Evolutionary conservation across 305 asterid genomes (phyloP), one percentile per base, ranked within the genome.

Genomic region (Coffea humblotiana): DNA sequence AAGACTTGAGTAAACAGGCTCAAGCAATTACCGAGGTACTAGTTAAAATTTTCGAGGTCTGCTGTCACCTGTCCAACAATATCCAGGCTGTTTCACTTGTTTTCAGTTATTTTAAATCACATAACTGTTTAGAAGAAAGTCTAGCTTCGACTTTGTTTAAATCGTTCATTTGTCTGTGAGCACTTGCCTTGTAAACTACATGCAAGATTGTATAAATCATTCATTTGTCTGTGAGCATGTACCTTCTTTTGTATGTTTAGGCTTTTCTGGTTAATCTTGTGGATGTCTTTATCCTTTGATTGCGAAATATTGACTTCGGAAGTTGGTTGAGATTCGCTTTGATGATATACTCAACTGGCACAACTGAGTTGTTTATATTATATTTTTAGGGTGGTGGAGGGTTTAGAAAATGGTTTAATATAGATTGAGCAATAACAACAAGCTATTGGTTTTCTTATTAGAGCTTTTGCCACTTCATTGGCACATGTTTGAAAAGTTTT

Each of bases 21-120:
- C 98, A 94, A 83, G 81, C 88, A 91, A 88, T 94, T 77, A 81
- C 87, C 0, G 97, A 96, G 97, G 99, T 96, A 87, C 70, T 76
- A 74, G 23, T 25, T 58, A 67, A 47, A n/a, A 73, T 45, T 70
- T 60, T 60, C 29, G 6, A 60, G 66, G 18, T 60, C 21, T 56
- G 32, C n/a, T 23, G 32, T 60, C 66, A 60, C 14, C 32, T 21
- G 13, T 60, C 13, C 66, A 60, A 60, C 32, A 60, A 60, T 60
- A 60, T 60, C 4, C 32, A 2, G 32, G 32, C 29, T 60, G 29
- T 60, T 60, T 60, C 66, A 23, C 66, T 60, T n/a, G 32, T 60
- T 60, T 23, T 60, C 14, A 13, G 10, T 60, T 60, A 8, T 60
- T 7, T 60, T 54, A 54, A 54, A 54, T 56, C 23, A 60, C 32